A percentile compares a stretch with the other conserved stretches of the same genome.
Conservation (phyloP, 768 basidiomycete species). For the Antrodiella citrinella region DNA sequence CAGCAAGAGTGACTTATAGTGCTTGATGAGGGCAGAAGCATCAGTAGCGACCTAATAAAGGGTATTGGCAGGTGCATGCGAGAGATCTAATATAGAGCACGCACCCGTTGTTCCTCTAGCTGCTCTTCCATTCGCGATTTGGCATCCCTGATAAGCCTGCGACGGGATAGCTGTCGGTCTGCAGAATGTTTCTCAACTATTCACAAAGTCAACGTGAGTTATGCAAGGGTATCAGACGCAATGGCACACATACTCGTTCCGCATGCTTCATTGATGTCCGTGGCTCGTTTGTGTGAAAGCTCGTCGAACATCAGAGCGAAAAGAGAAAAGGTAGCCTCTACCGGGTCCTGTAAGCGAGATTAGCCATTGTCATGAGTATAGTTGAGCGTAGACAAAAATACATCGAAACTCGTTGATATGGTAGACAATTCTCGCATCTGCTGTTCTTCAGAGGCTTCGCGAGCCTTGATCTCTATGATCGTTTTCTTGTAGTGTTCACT, state of each 20-base stretch:
- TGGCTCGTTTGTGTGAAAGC: slow-evolving; percentile 24
- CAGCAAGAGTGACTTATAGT: slow-evolving; percentile 31
- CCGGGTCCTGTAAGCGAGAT: slow-evolving; percentile 14
- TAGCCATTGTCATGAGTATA: no score
- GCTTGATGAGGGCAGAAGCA: slow-evolving; percentile 30
- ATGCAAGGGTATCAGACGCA: not conserved
- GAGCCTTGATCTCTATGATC: slow-evolving; percentile 15
- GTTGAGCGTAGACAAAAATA: no score
- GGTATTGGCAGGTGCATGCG: not conserved
- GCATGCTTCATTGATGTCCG: slow-evolving; percentile 24
- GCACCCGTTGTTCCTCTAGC: slow-evolving; percentile 31
- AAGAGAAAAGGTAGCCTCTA: slow-evolving; percentile 15
- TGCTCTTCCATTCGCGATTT: slow-evolving; percentile 27
- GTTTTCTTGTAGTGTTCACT: slow-evolving; percentile 22
- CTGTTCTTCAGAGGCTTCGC: slow-evolving; percentile 16
- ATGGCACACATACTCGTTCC: slow-evolving; percentile 22
- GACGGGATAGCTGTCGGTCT: slow-evolving; percentile 27
- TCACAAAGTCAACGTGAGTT: not conserved
- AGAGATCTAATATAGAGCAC: not conserved
- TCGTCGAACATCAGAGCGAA: slow-evolving; percentile 22
- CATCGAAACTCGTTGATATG: slow-evolving; percentile 4
- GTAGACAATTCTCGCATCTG: slow-evolving; percentile 10
- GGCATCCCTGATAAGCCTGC: slow-evolving; percentile 24
- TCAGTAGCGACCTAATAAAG: slow-evolving; percentile 23
- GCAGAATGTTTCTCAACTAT: slow-evolving; percentile 25